A percentile compares a stretch with the other conserved stretches of the same genome.
phyloP scores from a whole-genome alignment of 2,329 filamentous ascomycete genomes.

The Fusarium cicatricum region DNA sequence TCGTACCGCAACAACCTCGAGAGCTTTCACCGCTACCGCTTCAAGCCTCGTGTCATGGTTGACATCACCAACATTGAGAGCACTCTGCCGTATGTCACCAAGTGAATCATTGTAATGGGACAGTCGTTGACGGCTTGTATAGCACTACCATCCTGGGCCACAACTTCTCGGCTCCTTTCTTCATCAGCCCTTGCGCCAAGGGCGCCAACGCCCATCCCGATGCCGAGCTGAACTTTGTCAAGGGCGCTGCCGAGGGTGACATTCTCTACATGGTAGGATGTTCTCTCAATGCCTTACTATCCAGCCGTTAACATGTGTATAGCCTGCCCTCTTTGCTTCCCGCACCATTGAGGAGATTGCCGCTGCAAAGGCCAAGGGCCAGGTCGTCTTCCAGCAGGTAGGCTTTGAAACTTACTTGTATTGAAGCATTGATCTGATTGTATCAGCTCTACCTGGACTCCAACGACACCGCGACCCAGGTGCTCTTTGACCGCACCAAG shows the following conservation, averaged over 20 bases:
- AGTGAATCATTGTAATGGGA: too few relatives aligned
- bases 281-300: too few relatives aligned
- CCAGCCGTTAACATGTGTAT: neutral
- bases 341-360: slow-evolving; percentile 50
- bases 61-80: slow-evolving; percentile 56
- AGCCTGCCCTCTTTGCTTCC: slow-evolving; percentile 48
- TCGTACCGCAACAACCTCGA: slow-evolving; percentile 66
- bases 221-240: slow-evolving; percentile 59
- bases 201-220: slow-evolving; percentile 55
- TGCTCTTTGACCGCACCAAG: slow-evolving; percentile 45
- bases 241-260: slow-evolving; percentile 56
- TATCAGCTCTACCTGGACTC: slow-evolving; percentile 37
- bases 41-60: slow-evolving; percentile 59
- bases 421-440: neutral
- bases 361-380: slow-evolving; percentile 46
- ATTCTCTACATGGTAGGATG: slow-evolving; percentile 58
- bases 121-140: neutral
- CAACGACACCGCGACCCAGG: slow-evolving; percentile 47
- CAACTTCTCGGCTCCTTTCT: slow-evolving; percentile 64
- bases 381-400: slow-evolving; percentile 52
- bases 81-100: slow-evolving; percentile 45
- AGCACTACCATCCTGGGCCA: slow-evolving; percentile 60
- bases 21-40: slow-evolving; percentile 57
- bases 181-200: slow-evolving; percentile 59
- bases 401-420: neutral